Evolutionary conservation across 768 basidiomycete genomes (phyloP), one percentile per base, ranked within the genome.

Genomic region (Clavaria fumosa): DNA sequence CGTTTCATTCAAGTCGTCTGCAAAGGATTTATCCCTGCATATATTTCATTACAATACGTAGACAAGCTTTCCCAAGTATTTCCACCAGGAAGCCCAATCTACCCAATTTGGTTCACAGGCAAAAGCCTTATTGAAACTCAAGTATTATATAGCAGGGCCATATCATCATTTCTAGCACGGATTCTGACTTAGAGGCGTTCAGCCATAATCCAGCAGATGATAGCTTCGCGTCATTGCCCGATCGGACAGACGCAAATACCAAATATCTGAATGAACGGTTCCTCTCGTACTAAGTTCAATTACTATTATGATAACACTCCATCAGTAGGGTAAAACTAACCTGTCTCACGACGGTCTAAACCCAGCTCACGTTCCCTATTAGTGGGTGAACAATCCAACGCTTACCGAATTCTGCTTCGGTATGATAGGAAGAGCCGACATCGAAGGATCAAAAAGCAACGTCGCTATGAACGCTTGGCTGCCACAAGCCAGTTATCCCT

Each of bases 291-390:
- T 77, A 74, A 71, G 72, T 70, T 71, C 69, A 71, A 77, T 75
- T 76, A 73, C 72, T 70, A 65, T 76, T 69, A 66, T 65, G 67
- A 73, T 61, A 63, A 75, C 71, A 55, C 70, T 69, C 67, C 74
- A 76, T 75, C 72, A 76, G 72, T 74, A 78, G 73, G 72, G 74
- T 77, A 78, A 76, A 77, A 78, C 73, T 77, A 78, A 77, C 73
- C 75, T 77, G 72, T 78, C 75, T 75, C 74, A 76, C 70, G 69
- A 77, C 67, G 70, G 74, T 75, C 74, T 75, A 76, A 76, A 75
- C 72, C 73, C 72, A 75, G 73, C 72, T 74, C 73, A 74, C 67
- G 66, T 73, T 76, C 71, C 75, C 73, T 75, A 75, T 74, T 73
- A 59, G 55, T 58, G 73, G 73, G 72, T 76, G 74, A 76, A 76